phyloP scores from a whole-genome alignment of 2,329 filamentous ascomycete species.

The Calonectria pseudoturangicola region DNA sequence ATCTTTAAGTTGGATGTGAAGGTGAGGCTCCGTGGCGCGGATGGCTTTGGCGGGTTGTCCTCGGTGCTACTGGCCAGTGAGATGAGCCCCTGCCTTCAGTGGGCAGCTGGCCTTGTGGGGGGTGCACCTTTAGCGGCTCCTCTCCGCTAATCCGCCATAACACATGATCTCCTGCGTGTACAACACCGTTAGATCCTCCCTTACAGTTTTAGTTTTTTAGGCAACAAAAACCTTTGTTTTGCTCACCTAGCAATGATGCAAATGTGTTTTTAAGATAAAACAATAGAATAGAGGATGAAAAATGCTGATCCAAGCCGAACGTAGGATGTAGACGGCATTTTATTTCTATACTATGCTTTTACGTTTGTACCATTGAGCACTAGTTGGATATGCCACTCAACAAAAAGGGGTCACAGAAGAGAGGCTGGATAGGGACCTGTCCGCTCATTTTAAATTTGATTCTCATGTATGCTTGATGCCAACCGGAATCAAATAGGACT shows the following conservation, averaged over 20 bases:
- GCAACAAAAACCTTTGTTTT: too few species aligned
- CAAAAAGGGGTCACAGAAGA: constrained; percentile 6
- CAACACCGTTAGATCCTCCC: background rate
- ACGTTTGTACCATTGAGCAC: background rate
- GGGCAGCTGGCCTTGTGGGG: constrained; percentile 29
- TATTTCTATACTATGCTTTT: background rate
- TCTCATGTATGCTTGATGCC: background rate
- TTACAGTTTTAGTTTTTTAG: background rate
- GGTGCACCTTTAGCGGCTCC: constrained; percentile 3
- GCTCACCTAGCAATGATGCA: too few species aligned
- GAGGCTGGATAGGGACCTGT: background rate
- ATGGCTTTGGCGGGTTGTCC: constrained; percentile 36
- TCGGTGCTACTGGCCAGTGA: constrained; percentile 34
- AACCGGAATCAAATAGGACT: too few species aligned
- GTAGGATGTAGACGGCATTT: background rate
- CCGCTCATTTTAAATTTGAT: background rate
- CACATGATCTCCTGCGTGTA: constrained; percentile 24
- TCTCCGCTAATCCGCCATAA: constrained; percentile 24
- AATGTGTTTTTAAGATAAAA: background rate
- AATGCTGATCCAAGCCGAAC: background rate
- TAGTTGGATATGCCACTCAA: background rate
- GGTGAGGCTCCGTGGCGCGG: constrained; percentile 42
- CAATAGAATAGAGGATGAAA: background rate
- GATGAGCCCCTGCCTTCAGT: constrained; percentile 23
- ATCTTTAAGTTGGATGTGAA: constrained; percentile 43